Evolutionary conservation across 1,284 basidiomycete genomes (phyloP).

Genomic region (Ceratobasidium sp.): DNA sequence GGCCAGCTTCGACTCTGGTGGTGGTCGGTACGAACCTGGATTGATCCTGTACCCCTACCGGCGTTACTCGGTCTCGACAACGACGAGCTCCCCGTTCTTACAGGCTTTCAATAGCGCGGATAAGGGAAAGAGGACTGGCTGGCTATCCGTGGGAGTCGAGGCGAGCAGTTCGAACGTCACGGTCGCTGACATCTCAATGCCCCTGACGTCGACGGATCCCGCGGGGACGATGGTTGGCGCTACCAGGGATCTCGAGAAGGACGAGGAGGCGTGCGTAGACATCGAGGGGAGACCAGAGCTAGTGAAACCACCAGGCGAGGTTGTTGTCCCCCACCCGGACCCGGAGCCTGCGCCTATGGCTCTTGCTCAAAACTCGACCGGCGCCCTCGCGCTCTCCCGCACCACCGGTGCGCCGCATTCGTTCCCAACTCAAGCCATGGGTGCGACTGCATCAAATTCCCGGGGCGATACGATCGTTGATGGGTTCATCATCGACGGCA

Average conservation of each 20-base stretch:
- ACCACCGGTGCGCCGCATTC: not conserved
- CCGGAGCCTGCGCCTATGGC: too few relatives aligned
- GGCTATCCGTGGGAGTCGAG: not conserved
- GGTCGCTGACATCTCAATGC: not conserved
- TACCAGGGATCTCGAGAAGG: not conserved
- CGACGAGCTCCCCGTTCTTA: not conserved
- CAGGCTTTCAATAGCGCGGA: not conserved
- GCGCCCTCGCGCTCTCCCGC: not conserved
- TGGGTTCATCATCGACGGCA: not conserved
- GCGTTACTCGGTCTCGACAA: not conserved
- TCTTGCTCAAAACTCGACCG: not conserved
- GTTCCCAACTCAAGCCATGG: too few relatives aligned
- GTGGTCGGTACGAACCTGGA: not conserved
- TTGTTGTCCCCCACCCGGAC: too few relatives aligned
- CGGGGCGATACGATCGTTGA: not conserved
- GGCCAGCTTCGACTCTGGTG: not conserved
- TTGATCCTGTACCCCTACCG: constrained; percentile 6
- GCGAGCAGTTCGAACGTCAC: not conserved
- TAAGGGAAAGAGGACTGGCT: not conserved
- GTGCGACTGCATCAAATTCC: not conserved
- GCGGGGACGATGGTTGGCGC: too few relatives aligned
- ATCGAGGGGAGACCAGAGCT: not conserved
- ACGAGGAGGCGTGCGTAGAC: too few relatives aligned
- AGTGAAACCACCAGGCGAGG: not conserved
- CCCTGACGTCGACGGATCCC: not conserved